Evolutionary conservation across 768 basidiomycete species (phyloP), one percentile per base, ranked within the genome.

Genomic region (Tulasnella sp.): DNA sequence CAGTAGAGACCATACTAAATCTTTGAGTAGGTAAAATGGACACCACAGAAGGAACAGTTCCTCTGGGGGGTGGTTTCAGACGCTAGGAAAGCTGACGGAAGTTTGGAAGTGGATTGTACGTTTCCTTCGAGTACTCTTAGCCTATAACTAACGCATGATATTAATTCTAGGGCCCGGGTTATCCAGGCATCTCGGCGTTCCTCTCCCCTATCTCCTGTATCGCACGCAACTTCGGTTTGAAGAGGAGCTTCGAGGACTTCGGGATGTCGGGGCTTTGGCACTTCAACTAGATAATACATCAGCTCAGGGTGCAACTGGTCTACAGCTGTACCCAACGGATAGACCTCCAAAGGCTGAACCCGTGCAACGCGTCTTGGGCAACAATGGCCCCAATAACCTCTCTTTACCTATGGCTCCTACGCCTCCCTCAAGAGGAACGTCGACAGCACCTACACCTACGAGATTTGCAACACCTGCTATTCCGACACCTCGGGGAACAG

Each of bases 1-100:
- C 31, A 8, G 36, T 19, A 14, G 24, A 21, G 58, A 27, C 44
- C 40, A 76, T 42, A n/a, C 74, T 56, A n/a, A 62, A 38, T 38
- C 19, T 36, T 36, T 39, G 74, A 27, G 24, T 38, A 95, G 94
- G 92, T 96, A 84, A 92, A 93, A 87, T 96, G 94, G 94, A 93
- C 89, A 62, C 82, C 89, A 10, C 93, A 95, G 79, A 96, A 95
- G 84, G 94, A 95, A 71, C 92, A 92, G 81, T 90, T 94, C 8
- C 87, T 96, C 10, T 96, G 94, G 94, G 93, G 94, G 84, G 92
- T 93, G 68, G 94, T 96, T 81, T 92, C 94, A 76, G 89, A 90
- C 82, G 93, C 93, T 44, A 89, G 93, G 77, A 89, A 91, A 7
- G 90, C 89, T 39, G 93, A 94, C 81, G 91, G 90, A 76, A 89